A percentile compares a stretch with the other conserved stretches of the same genome.
phyloP scores from a whole-genome alignment of 2,329 filamentous ascomycete genomes.

The Xylaria sp. region DNA sequence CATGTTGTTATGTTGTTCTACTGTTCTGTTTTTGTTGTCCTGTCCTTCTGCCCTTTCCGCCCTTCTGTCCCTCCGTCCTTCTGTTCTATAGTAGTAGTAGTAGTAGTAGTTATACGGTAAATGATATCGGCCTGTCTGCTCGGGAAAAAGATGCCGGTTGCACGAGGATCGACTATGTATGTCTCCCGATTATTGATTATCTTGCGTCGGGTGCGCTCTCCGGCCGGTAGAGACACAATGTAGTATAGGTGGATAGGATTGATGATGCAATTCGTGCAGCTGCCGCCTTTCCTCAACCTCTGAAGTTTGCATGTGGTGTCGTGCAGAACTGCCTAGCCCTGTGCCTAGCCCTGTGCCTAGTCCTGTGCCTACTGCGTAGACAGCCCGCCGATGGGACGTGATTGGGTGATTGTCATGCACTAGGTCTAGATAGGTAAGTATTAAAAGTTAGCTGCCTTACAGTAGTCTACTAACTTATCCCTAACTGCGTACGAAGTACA shows the following conservation, averaged over 20 bases:
- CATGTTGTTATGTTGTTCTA: not conserved
- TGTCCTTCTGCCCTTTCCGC: too few relatives aligned
- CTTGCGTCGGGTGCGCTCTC: not conserved
- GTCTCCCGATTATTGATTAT: not conserved
- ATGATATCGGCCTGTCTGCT: not conserved
- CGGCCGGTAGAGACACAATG: not conserved
- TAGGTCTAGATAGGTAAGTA: not conserved
- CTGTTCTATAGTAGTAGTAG: too few relatives aligned
- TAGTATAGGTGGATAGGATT: not conserved
- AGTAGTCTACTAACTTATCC: not conserved
- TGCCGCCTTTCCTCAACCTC: conserved; percentile 16
- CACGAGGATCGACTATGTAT: not conserved
- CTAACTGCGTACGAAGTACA: too few relatives aligned
- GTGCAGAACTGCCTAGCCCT: not conserved
- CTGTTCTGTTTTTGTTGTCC: not conserved
- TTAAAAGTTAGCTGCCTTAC: not conserved
- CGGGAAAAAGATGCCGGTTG: not conserved
- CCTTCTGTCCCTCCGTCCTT: not conserved
- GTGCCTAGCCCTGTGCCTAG: too few relatives aligned
- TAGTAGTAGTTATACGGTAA: too few relatives aligned
- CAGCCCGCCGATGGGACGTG: not conserved
- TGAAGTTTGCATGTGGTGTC: conserved; percentile 7
- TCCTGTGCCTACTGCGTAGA: not conserved
- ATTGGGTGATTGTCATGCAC: conserved; percentile 3
- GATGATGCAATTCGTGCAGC: conserved; percentile 33